Evolutionary conservation across 23 red algal species (phyloP).

Genomic region (Gracilaria domingensis): DNA sequence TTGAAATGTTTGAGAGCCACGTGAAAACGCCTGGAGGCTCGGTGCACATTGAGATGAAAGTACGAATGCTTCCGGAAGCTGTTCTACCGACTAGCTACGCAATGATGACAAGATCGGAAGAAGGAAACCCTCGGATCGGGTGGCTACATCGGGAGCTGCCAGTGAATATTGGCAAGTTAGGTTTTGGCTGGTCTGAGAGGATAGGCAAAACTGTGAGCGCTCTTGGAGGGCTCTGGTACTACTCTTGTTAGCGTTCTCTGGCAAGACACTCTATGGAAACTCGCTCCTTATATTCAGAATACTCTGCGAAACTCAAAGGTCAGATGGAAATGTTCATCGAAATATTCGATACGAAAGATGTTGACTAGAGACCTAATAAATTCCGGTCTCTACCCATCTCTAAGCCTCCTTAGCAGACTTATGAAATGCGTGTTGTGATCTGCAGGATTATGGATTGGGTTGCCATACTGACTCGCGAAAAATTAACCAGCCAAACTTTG

Average conservation of each 20-base stretch:
- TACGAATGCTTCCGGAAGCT: constrained; percentile 78
- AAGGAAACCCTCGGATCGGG: constrained; percentile 49
- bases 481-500: constrained; percentile 62
- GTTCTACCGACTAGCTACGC: constrained; percentile 70
- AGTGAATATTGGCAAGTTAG: constrained; percentile 84
- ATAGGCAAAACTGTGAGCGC: constrained; percentile 94
- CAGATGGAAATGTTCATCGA: constrained; percentile 89
- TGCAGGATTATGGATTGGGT: constrained; percentile 77
- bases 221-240: constrained; percentile 90
- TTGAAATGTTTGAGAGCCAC: constrained; percentile 83
- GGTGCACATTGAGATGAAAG: constrained; percentile 86
- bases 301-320: constrained; percentile 78
- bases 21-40: constrained; percentile 86
- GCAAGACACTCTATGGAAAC: constrained; percentile 78
- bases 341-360: constrained; percentile 83
- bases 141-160: constrained; percentile 61
- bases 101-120: constrained; percentile 44
- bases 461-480: constrained; percentile 64
- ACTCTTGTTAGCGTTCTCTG: constrained; percentile 79
- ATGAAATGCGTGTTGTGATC: constrained; percentile 74
- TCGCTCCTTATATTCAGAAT: constrained; percentile 73
- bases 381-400: constrained; percentile 64
- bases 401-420: constrained; percentile 57
- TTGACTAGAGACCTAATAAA: constrained; percentile 69
- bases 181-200: constrained; percentile 77